A percentile compares a stretch with the other conserved stretches of the same genome.
Evolutionary conservation across 2,329 filamentous ascomycete genomes (phyloP).

Genomic region (Dothistroma septosporum): DNA sequence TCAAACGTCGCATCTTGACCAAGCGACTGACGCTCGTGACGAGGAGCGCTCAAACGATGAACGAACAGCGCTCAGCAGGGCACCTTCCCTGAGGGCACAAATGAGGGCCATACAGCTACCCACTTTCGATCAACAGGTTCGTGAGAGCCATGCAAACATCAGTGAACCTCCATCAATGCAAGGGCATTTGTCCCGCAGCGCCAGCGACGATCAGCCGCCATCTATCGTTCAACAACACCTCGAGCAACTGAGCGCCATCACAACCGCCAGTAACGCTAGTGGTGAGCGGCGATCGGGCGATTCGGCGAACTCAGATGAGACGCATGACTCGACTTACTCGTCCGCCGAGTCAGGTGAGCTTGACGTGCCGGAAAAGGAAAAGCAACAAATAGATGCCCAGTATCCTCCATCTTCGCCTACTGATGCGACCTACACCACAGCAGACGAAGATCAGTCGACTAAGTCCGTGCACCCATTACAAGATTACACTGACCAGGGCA

Average conservation of each 20-base stretch:
- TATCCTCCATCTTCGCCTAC: conserved; percentile 1
- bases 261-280: neutral
- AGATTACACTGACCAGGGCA: neutral
- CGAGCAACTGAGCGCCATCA: neutral
- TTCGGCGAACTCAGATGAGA: neutral
- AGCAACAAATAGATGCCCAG: neutral
- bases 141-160: neutral
- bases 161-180: neutral
- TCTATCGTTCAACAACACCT: neutral
- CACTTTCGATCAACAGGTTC: neutral
- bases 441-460: neutral
- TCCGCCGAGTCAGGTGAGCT: conserved; percentile 5
- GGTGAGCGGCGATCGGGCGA: conserved; percentile 3
- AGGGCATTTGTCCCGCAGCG: neutral
- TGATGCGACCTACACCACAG: neutral
- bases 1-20: neutral
- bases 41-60: neutral
- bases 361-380: neutral
- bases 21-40: neutral
- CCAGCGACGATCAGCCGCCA: neutral
- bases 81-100: neutral
- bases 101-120: conserved; percentile 1
- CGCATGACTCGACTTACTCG: conserved; percentile 2
- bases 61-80: neutral
- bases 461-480: neutral